These are phyloP conservation scores for Tylopilus microsporus DNA, from an alignment of 1,284 basidiomycete genomes.

Conservation along the genomic window DNA sequence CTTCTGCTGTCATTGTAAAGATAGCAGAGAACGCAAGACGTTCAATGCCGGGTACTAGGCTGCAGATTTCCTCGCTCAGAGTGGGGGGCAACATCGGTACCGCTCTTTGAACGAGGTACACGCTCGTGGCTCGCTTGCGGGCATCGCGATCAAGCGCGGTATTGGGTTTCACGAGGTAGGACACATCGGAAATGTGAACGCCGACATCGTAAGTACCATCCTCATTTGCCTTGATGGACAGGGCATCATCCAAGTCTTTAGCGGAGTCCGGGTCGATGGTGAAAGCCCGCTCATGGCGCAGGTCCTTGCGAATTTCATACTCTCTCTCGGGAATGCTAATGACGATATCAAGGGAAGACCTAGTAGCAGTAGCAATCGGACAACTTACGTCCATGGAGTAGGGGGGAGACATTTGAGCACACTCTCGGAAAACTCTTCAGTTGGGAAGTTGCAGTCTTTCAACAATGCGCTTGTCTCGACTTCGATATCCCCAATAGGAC, in stretches of 20 bases:
- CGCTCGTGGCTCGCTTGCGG: conserved; percentile 92
- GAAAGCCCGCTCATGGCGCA: conserved; percentile 82
- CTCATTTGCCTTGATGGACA: conserved; percentile 84
- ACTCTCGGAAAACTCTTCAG: conserved; percentile 87
- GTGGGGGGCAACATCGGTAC: conserved; percentile 95
- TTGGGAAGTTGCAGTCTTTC: conserved; percentile 98
- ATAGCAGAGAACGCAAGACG: conserved; percentile 85
- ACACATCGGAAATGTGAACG: conserved; percentile 94
- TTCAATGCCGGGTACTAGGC: conserved; percentile 81
- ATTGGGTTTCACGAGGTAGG: conserved; percentile 94
- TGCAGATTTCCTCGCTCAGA: conserved; percentile 89
- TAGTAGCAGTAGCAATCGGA: background rate
- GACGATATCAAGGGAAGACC: conserved; percentile 10
- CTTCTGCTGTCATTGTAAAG: conserved; percentile 85
- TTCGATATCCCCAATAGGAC: conserved; percentile 96
- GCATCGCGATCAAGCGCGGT: conserved; percentile 97
- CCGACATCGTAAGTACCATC: conserved; percentile 90
- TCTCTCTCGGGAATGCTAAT: conserved; percentile 86
- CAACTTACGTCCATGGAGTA: conserved; percentile 82
- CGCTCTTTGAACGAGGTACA: conserved; percentile 91
- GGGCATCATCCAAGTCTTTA: conserved; percentile 91
- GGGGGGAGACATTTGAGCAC: conserved; percentile 96
- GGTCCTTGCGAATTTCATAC: conserved; percentile 79
- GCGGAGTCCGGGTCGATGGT: conserved; percentile 89
- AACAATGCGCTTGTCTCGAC: conserved; percentile 96